These are phyloP conservation scores for Phoma sp. DNA, from an alignment of 2,329 filamentous ascomycete genomes.

Conservation along the genomic window DNA sequence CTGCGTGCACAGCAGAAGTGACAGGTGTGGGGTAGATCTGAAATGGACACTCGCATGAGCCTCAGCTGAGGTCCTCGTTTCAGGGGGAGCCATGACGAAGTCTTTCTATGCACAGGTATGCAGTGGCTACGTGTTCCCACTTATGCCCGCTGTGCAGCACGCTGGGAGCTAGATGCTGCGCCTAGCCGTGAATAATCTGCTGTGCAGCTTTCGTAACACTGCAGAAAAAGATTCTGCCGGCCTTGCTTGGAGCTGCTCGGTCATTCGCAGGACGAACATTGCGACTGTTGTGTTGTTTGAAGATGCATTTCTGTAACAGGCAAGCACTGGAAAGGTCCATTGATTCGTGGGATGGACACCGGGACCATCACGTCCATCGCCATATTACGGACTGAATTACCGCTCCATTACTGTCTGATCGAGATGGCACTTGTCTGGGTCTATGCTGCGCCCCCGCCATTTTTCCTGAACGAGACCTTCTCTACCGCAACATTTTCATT, in stretches of 20 bases:
- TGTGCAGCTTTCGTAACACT: slow-evolving; percentile 28
- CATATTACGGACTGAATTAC: background rate
- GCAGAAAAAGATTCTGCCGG: slow-evolving; percentile 9
- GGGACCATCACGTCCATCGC: slow-evolving; percentile 1
- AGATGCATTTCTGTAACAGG: slow-evolving; percentile 1
- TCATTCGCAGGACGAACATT: slow-evolving; percentile 1
- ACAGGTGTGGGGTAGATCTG: slow-evolving; percentile 35
- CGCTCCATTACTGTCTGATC: slow-evolving; percentile 13
- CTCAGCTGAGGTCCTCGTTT: slow-evolving; percentile 24
- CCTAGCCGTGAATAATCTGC: slow-evolving; percentile 24
- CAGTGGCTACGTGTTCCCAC: slow-evolving; percentile 11
- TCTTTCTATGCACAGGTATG: slow-evolving; percentile 8
- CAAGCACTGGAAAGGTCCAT: slow-evolving; percentile 1
- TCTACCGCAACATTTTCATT: slow-evolving; percentile 62
- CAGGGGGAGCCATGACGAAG: background rate
- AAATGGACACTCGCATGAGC: slow-evolving; percentile 23
- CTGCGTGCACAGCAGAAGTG: slow-evolving; percentile 3
- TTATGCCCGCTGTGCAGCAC: slow-evolving; percentile 11
- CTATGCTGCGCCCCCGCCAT: slow-evolving; percentile 50
- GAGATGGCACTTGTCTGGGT: slow-evolving; percentile 11
- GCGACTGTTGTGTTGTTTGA: slow-evolving; percentile 1
- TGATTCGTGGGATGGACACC: background rate
- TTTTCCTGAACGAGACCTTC: slow-evolving; percentile 63
- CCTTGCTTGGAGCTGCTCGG: background rate
- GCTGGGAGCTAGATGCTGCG: slow-evolving; percentile 23